Evolutionary conservation across 257 asterid species (phyloP).

Genomic region (Leonotis leonurus): DNA sequence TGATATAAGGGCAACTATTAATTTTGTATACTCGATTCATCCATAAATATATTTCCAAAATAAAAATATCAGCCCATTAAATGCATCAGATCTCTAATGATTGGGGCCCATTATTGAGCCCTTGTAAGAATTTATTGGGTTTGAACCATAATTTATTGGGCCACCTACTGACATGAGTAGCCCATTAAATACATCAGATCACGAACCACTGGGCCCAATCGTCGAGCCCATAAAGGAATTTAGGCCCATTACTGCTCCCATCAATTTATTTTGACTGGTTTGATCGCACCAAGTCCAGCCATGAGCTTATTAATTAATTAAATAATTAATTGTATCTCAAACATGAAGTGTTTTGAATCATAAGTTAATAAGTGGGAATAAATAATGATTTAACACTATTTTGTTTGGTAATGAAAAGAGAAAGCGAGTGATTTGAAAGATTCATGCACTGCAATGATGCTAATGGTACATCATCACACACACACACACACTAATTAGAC

Average conservation of each 20-base stretch:
- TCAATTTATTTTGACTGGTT: neutral
- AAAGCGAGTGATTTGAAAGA: slow-evolving; percentile 38
- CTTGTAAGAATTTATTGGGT: too few relatives aligned
- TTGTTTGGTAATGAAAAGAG: slow-evolving; percentile 3
- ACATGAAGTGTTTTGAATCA: too few relatives aligned
- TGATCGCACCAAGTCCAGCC: neutral
- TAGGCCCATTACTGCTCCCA: neutral
- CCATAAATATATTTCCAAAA: too few relatives aligned
- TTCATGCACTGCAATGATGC: slow-evolving; percentile 32
- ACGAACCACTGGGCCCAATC: neutral
- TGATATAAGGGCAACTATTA: too few relatives aligned
- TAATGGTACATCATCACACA: slow-evolving; percentile 8
- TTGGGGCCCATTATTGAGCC: too few relatives aligned
- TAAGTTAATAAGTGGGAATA: slow-evolving; percentile 14
- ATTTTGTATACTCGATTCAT: too few relatives aligned
- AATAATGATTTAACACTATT: neutral
- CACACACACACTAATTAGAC: slow-evolving; percentile 11
- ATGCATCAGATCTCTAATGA: too few relatives aligned
- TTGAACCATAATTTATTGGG: too few relatives aligned
- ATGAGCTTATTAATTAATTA: too few relatives aligned
- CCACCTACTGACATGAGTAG: neutral
- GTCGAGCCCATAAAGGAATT: neutral
- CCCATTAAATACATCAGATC: neutral
- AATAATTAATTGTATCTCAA: too few relatives aligned
- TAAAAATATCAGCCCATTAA: too few relatives aligned